Evolutionary conservation across 2,329 filamentous ascomycete species (phyloP).

Genomic region (Stylonectria norvegica): DNA sequence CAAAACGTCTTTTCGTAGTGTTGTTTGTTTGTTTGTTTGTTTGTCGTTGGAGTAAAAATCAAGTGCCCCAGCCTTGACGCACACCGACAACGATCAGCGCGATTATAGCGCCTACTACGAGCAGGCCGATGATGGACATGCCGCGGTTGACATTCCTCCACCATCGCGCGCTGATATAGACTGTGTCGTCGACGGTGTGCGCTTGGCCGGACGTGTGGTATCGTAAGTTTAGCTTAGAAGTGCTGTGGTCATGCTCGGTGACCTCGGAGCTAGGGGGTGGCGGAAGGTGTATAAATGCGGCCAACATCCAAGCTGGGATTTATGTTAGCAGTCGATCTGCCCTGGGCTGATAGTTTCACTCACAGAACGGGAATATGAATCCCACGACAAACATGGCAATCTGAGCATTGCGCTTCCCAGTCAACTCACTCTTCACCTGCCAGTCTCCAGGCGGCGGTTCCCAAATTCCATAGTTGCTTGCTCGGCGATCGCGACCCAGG

Average conservation of each 20-base stretch:
- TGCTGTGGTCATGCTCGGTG: conserved; percentile 44
- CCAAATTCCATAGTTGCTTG: conserved; percentile 62
- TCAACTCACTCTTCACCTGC: conserved; percentile 55
- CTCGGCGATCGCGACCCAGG: conserved; percentile 60
- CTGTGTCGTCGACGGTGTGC: conserved; percentile 40
- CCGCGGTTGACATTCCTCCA: conserved; percentile 58
- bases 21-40: conserved; percentile 7
- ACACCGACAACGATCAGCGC: conserved; percentile 52
- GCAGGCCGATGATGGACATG: conserved; percentile 55
- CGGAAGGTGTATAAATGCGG: conserved; percentile 70
- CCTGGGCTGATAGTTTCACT: conserved; percentile 27
- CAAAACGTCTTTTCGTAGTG: conserved; percentile 11
- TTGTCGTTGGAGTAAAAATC: conserved; percentile 13
- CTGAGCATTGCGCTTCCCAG: conserved; percentile 69
- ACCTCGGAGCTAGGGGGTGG: conserved; percentile 51
- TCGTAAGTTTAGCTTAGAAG: conserved; percentile 38
- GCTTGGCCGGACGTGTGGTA: conserved; percentile 34
- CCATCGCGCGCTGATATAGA: conserved; percentile 54
- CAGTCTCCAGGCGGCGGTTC: conserved; percentile 69
- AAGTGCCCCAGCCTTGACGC: conserved; percentile 45
- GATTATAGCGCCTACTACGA: conserved; percentile 51
- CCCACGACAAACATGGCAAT: conserved; percentile 71
- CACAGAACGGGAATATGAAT: conserved; percentile 73
- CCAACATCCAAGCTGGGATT: conserved; percentile 70
- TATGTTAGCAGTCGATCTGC: conserved; percentile 21